These are phyloP conservation scores for Jamesozyma lodderae DNA, from an alignment of 805 yeast genomes.

Conservation along the genomic window DNA sequence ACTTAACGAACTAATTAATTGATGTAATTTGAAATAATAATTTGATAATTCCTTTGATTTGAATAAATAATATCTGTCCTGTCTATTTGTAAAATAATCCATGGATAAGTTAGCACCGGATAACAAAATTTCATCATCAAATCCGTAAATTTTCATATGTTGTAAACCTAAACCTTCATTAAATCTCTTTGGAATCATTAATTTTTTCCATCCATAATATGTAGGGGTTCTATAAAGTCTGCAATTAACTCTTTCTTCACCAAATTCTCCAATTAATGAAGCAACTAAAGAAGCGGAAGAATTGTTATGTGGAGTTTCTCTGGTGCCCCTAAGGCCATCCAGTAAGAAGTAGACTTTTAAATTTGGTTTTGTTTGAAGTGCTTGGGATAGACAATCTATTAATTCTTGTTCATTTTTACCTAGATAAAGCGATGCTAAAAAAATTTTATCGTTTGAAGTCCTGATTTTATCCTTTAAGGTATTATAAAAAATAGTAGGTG, in stretches of 20 bases:
- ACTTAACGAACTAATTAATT: conserved; percentile 58
- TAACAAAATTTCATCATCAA: conserved; percentile 80
- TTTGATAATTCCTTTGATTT: conserved; percentile 47
- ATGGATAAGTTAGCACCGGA: conserved; percentile 87
- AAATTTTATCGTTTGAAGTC: conserved; percentile 56
- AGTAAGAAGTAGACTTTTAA: conserved; percentile 65
- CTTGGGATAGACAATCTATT: conserved; percentile 49
- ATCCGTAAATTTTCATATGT: conserved; percentile 95
- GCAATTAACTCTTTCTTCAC: conserved; percentile 59
- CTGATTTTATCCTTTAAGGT: conserved; percentile 53
- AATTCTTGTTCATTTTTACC: conserved; percentile 79
- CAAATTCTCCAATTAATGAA: conserved; percentile 53
- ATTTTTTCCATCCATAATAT: conserved; percentile 55
- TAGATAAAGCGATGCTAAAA: conserved; percentile 75
- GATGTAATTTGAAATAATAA: conserved; percentile 66
- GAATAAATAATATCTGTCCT: conserved; percentile 82
- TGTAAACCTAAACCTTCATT: conserved; percentile 91
- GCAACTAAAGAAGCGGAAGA: conserved; percentile 73
- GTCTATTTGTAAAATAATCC: conserved; percentile 91
- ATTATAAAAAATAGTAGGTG: conserved; percentile 67
- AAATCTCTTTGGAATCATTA: conserved; percentile 66
- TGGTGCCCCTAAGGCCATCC: conserved; percentile 85
- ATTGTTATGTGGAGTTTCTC: conserved; percentile 67
- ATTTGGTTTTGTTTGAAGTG: conserved; percentile 49
- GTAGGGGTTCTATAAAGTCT: conserved; percentile 88